Percentiles rank a stretch among this genome's conserved stretches.
phyloP scores from a whole-genome alignment of 2,329 filamentous ascomycete species.

The Teratosphaeria pseudoeucalypti region DNA sequence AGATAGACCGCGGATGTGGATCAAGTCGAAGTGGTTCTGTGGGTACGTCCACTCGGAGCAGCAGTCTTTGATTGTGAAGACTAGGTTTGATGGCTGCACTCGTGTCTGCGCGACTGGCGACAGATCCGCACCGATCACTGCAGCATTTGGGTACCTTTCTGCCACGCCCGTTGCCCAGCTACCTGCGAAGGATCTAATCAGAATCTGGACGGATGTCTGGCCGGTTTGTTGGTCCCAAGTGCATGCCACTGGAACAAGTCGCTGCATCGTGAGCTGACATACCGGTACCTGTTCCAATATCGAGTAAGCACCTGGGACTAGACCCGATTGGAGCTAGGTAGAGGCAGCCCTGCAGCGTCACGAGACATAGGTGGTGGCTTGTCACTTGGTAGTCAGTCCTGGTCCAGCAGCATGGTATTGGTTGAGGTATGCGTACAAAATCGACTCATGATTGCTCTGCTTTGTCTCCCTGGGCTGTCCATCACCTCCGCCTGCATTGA shows the following conservation, averaged over 20 bases:
- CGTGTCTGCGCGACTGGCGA: slow-evolving; percentile 21
- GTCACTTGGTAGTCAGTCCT: slow-evolving; percentile 7
- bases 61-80: slow-evolving; percentile 37
- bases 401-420: slow-evolving; percentile 2
- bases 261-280: slow-evolving; percentile 18
- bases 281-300: slow-evolving; percentile 31
- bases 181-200: background rate
- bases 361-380: slow-evolving; percentile 32
- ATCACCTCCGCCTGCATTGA: slow-evolving; percentile 24
- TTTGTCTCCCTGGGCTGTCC: slow-evolving; percentile 30
- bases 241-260: no score
- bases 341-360: slow-evolving; percentile 23
- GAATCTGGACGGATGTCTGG: background rate
- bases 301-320: slow-evolving; percentile 27
- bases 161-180: slow-evolving; percentile 22
- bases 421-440: slow-evolving; percentile 11
- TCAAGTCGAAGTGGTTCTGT: slow-evolving; percentile 29
- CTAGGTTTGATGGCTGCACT: slow-evolving; percentile 28
- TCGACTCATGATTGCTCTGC: slow-evolving; percentile 20
- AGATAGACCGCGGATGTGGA: slow-evolving; percentile 32
- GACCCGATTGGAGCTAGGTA: slow-evolving; percentile 21
- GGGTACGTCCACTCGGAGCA: slow-evolving; percentile 31
- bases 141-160: slow-evolving; percentile 21
- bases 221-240: no score
- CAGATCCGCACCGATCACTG: slow-evolving; percentile 30